Evolutionary conservation across 345 rosid species (phyloP), one percentile per base, ranked within the genome.

Genomic region (Gossypium mustelinum): DNA sequence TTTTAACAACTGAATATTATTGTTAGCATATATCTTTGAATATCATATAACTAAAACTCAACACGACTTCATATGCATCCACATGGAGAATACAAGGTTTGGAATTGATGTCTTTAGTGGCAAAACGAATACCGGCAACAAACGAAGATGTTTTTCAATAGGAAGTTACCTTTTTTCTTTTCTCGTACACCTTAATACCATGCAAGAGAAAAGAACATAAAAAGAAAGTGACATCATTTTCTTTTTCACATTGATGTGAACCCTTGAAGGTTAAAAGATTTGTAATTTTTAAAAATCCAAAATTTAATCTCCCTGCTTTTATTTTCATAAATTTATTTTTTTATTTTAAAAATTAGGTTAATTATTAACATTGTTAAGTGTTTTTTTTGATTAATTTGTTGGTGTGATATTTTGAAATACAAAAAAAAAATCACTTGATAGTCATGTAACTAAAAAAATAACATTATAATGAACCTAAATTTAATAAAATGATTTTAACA

Each of bases 191-290:
- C 20, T 52, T 14, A 11, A 14, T 52, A 16, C 80, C 62, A 24
- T 16, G 20, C 18, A 44, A 55, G 57, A 70, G 73, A 39, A 73
- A 75, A 75, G 70, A 12, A 34, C 41, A 34, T 34, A 4, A 16
- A 4, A 69, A 24, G 65, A 50, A 66, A 45, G 68, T 62, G 74
- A 61, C 41, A 34, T 34, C 41, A 5, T 34, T 73, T 48, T 61
- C 62, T n/a, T 57, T 69, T 9, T 48, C 70, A 12, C 11, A 3
- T 14, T 78, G 84, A 86, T 69, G 79, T 68, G 84, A 74, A 76
- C 68, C 81, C 85, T 70, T 58, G 1, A 72, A 2, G 17, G 80
- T 60, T 60, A 70, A 63, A 75, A 61, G 54, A 47, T 0, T 34
- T 34, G 41, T 34, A 34, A 6, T 34, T 34, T 34, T 34, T 5